Percentiles rank a stretch among this genome's conserved stretches.
phyloP scores from a whole-genome alignment of 2,329 filamentous ascomycete genomes.

The Penicillium sp. region DNA sequence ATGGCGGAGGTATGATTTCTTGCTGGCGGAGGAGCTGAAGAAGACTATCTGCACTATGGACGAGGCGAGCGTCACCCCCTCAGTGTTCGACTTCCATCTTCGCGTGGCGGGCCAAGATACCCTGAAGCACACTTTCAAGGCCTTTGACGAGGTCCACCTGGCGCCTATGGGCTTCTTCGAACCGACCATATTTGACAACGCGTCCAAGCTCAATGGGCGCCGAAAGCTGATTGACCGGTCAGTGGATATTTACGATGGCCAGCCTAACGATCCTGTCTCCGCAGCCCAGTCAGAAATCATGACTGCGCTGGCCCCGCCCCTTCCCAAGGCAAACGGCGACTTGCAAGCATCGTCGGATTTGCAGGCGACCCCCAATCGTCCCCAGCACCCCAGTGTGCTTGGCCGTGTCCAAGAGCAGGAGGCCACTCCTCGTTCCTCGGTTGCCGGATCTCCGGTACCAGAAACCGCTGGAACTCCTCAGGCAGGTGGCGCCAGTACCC shows the following conservation, averaged over 20 bases:
- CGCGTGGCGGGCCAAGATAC: constrained; percentile 85
- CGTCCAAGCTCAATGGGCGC: constrained; percentile 72
- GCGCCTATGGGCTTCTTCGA: constrained; percentile 93
- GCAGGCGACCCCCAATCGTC: constrained; percentile 47
- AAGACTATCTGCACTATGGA: constrained; percentile 89
- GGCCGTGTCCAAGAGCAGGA: constrained; percentile 66
- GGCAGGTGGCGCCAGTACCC: constrained; percentile 44
- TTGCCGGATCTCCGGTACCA: constrained; percentile 81
- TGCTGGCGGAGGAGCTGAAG: constrained; percentile 93
- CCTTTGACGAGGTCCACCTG: constrained; percentile 93
- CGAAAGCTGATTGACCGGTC: constrained; percentile 81
- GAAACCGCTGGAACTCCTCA: constrained; percentile 70
- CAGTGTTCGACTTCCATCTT: constrained; percentile 85
- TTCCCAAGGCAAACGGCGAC: constrained; percentile 38
- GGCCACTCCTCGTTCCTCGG: constrained; percentile 77
- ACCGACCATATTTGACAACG: constrained; percentile 80
- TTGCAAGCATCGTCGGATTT: constrained; percentile 30
- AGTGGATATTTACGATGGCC: constrained; percentile 88
- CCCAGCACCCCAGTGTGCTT: constrained; percentile 67
- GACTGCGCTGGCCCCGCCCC: constrained; percentile 48
- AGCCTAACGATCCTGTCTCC: constrained; percentile 86
- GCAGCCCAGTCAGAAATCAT: constrained; percentile 72
- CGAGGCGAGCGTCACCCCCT: constrained; percentile 83
- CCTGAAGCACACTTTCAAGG: constrained; percentile 91
- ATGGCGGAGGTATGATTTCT: constrained; percentile 81